Conservation (phyloP, 495 filamentous ascomycete species). For the Copromyces sp. region DNA sequence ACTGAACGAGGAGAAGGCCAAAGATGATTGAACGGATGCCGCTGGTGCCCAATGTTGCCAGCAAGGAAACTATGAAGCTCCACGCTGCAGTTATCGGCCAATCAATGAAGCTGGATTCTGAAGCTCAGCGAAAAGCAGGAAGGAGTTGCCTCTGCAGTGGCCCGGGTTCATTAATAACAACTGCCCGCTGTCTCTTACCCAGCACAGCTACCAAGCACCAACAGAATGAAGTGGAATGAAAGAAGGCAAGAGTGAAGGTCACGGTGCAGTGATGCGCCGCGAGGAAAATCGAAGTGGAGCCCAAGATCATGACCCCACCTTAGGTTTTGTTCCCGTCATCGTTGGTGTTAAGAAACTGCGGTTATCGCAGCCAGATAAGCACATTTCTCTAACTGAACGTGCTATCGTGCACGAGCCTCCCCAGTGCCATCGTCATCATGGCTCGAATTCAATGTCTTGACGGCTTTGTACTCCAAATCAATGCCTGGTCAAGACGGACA, state of each 20-base stretch:
- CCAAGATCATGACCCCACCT: background rate
- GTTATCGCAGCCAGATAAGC: background rate
- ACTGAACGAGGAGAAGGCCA: background rate
- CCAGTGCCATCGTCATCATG: background rate
- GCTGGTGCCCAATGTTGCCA: background rate
- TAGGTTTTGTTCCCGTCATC: background rate
- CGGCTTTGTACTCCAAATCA: too few species aligned
- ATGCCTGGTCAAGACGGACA: too few species aligned
- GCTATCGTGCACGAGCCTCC: background rate
- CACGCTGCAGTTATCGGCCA: background rate
- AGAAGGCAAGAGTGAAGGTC: background rate
- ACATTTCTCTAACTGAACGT: background rate
- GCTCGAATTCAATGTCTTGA: background rate
- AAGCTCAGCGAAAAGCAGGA: background rate
- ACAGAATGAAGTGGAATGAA: background rate
- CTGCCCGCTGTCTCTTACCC: background rate
- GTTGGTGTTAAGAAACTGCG: background rate
- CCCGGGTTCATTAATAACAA: background rate
- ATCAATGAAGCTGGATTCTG: background rate
- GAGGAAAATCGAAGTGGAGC: background rate
- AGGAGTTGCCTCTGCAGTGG: too few species aligned
- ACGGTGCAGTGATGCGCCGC: background rate
- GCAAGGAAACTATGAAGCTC: background rate
- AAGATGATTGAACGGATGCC: background rate
- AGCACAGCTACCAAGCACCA: background rate